Percentiles rank a stretch among this genome's conserved stretches.
Conservation (phyloP, 2,329 filamentous ascomycete species). For the Penicillium italicum region DNA sequence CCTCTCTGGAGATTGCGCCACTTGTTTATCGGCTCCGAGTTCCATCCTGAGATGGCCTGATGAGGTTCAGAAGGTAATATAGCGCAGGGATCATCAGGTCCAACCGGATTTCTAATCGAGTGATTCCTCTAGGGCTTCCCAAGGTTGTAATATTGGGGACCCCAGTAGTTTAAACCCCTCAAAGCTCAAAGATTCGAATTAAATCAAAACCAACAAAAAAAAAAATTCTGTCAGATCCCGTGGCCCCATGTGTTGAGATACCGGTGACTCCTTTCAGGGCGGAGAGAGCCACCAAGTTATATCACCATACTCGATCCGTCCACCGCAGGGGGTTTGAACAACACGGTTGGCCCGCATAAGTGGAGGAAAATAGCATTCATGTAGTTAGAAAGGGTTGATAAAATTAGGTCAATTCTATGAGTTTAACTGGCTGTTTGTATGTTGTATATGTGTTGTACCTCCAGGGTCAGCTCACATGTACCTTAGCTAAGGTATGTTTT, state of each 20-base stretch:
- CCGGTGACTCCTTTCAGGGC: slow-evolving; percentile 25
- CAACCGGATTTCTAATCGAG: not conserved
- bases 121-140: not conserved
- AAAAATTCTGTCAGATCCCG: slow-evolving; percentile 13
- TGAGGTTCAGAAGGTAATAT: not conserved
- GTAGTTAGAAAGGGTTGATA: not conserved
- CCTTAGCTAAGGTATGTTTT: not conserved
- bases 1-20: not conserved
- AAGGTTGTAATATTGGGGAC: not conserved
- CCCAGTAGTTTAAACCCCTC: not conserved
- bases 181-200: not conserved
- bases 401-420: not conserved
- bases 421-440: not conserved
- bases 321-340: slow-evolving; percentile 10
- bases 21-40: not conserved
- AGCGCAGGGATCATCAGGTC: not conserved
- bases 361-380: not conserved
- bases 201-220: not conserved
- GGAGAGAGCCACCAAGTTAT: slow-evolving; percentile 10
- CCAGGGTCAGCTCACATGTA: too few species aligned
- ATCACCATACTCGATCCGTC: slow-evolving; percentile 16
- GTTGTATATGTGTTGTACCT: not conserved
- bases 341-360: not conserved
- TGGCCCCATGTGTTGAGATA: slow-evolving; percentile 2
- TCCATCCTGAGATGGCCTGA: slow-evolving; percentile 1